Evolutionary conservation across 1,284 basidiomycete species (phyloP), one percentile per base, ranked within the genome.

Genomic region (Trametes polyzona): DNA sequence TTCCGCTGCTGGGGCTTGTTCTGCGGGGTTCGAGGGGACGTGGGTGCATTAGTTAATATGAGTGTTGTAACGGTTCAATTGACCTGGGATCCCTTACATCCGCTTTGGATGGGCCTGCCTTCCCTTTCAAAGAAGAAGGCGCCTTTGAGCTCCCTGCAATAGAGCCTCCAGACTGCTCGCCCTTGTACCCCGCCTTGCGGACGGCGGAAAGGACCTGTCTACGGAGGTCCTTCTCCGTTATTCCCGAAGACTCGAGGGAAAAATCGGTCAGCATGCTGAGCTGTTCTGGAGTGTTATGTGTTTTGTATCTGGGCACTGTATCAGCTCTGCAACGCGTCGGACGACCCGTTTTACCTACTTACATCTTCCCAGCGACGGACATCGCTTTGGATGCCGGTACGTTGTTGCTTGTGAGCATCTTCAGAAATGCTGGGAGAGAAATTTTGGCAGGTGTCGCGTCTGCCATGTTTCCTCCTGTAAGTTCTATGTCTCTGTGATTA

Each of bases 311-410:
- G 47, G 41, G 24, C 17, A 8, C 16, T 33, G 7, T 14, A 17
- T 55, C 8, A 55, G 51, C 33, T 30, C 65, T 47, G 16, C 42
- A 52, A 37, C 33, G 58, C 46, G 43, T 41, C 46, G 55, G 11
- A 52, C 23, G 58, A 57, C 30, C 47, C 42, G 30, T 39, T 8
- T 17, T 10, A 3, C 14, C 9, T 19, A 47, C 84, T 64, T 53
- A 95, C 92, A 93, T 82, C 78, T 92, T 93, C 42, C 83, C 82
- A 39, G 93, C 86, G 30, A 92, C 73, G 3, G 76, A 72, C 83
- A 96, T 95, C 0, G 93, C 92, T 57, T 87, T 86, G 41, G 82
- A 71, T 67, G 92, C 82, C 2, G 88, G 76, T 1, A 94, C 76
- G 58, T 81, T 80, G 58, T 84, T 82, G 41, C 72, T 76, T 1